Percentiles rank a stretch among this genome's conserved stretches.
Conservation (phyloP, 805 yeast genomes). For the Sugiyamaella mastotermitis region DNA sequence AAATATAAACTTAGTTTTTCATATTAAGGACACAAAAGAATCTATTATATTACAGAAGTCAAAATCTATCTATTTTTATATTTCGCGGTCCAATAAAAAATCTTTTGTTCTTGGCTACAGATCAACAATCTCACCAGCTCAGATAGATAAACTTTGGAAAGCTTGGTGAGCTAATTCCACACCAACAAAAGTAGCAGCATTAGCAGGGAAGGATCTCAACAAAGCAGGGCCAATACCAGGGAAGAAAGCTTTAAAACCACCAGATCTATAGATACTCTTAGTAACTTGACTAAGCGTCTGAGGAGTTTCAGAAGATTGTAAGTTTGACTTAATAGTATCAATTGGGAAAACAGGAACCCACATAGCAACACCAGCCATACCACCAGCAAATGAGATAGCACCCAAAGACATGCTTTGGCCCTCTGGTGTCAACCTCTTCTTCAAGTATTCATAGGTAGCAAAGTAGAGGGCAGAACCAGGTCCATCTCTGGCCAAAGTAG, state of each 20-base stretch:
- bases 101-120: too few species aligned
- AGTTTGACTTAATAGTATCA: conserved; percentile 85
- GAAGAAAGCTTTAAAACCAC: conserved; percentile 88
- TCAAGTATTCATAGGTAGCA: conserved; percentile 85
- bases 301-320: conserved; percentile 55
- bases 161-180: conserved; percentile 66
- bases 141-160: conserved; percentile 22
- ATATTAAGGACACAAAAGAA: too few species aligned
- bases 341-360: conserved; percentile 95
- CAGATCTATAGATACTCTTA: conserved; percentile 58
- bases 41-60: too few species aligned
- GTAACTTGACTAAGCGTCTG: conserved; percentile 60
- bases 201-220: conserved; percentile 93
- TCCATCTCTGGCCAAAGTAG: conserved; percentile 93
- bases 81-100: too few species aligned
- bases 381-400: conserved; percentile 87
- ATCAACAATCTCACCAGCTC: too few species aligned
- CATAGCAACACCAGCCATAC: conserved; percentile 94
- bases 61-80: too few species aligned
- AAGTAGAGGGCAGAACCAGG: conserved; percentile 96
- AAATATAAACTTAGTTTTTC: too few species aligned
- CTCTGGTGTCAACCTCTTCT: conserved; percentile 52
- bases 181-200: conserved; percentile 97
- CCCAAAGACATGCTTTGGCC: conserved; percentile 57
- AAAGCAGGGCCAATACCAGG: conserved; percentile 97